Conservation (phyloP, 352 stramenopile genomes). For the Globisporangium orthogonon region DNA sequence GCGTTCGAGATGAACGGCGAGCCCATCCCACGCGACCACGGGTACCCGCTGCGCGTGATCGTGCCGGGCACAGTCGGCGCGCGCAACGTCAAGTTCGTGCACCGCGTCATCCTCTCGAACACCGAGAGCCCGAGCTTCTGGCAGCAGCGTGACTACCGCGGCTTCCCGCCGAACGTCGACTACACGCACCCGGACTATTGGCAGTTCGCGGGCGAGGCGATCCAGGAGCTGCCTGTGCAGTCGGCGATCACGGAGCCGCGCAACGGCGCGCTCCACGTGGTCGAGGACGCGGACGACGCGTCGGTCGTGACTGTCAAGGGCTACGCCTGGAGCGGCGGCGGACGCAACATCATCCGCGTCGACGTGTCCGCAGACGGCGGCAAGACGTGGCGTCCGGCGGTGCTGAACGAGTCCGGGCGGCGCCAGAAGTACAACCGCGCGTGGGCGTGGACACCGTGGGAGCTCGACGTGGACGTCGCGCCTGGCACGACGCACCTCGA, state of each 20-base stretch:
- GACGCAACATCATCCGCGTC: slow-evolving; percentile 93
- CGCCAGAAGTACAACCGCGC: slow-evolving; percentile 65
- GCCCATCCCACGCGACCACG: slow-evolving; percentile 86
- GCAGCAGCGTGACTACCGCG: slow-evolving; percentile 93
- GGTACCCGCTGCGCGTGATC: slow-evolving; percentile 90
- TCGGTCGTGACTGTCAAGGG: slow-evolving; percentile 76
- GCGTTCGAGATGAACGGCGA: slow-evolving; percentile 94
- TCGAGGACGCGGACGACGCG: slow-evolving; percentile 53
- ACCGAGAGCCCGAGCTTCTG: slow-evolving; percentile 87
- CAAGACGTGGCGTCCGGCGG: slow-evolving; percentile 88
- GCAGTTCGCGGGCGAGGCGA: slow-evolving; percentile 80
- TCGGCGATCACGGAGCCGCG: slow-evolving; percentile 87
- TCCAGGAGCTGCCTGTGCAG: slow-evolving; percentile 90
- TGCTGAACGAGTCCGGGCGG: slow-evolving; percentile 71
- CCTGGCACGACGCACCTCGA: slow-evolving; percentile 51
- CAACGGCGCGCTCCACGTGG: slow-evolving; percentile 48
- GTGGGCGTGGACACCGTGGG: slow-evolving; percentile 96
- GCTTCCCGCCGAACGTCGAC: slow-evolving; percentile 80
- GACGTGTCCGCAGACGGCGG: slow-evolving; percentile 94
- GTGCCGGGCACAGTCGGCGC: slow-evolving; percentile 87
- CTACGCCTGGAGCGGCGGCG: slow-evolving; percentile 93
- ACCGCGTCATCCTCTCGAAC: slow-evolving; percentile 68
- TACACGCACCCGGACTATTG: slow-evolving; percentile 75
- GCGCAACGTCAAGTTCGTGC: slow-evolving; percentile 93
- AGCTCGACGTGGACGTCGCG: slow-evolving; percentile 80